A percentile compares a stretch with the other conserved stretches of the same genome.
These are phyloP conservation scores for Mucor racemosus DNA, from an alignment of 371 early-diverging fungal species.

Conservation along the genomic window DNA sequence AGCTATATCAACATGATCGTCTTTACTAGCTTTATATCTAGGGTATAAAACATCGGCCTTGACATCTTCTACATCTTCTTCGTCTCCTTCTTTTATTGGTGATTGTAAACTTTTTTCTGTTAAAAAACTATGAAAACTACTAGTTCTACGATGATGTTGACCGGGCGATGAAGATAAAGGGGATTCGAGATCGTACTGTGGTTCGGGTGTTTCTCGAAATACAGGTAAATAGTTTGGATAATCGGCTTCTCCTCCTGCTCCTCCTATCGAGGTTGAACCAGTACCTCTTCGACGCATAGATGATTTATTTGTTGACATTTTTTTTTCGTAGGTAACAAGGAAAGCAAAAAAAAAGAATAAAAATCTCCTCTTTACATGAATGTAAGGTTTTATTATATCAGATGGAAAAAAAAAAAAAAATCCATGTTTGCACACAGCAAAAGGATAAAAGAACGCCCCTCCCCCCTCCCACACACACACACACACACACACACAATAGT, in stretches of 20 bases:
- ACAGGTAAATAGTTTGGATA: conserved; percentile 2
- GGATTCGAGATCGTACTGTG: not conserved
- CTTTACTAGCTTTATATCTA: conserved; percentile 24
- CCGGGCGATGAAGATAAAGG: not conserved
- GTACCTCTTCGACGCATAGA: conserved; percentile 6
- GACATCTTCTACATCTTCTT: conserved; percentile 29
- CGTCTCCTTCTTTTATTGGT: not conserved
- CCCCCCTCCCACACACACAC: too few relatives aligned
- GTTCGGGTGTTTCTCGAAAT: not conserved
- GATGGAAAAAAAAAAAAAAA: not conserved
- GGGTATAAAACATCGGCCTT: conserved; percentile 46
- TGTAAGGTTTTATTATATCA: not conserved
- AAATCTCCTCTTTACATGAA: not conserved
- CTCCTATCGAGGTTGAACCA: not conserved
- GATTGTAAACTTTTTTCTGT: not conserved
- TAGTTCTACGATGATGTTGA: not conserved
- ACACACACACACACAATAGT: too few relatives aligned
- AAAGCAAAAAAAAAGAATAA: not conserved
- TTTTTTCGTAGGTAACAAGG: not conserved
- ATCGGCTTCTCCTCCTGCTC: not conserved
- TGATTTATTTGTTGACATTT: not conserved
- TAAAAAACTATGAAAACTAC: conserved; percentile 14
- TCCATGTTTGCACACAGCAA: not conserved
- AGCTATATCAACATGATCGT: conserved; percentile 34
- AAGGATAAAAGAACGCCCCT: not conserved